Base-by-base conservation (phyloP, 352 stramenopile species). In the Plasmopara viticola region DNA sequence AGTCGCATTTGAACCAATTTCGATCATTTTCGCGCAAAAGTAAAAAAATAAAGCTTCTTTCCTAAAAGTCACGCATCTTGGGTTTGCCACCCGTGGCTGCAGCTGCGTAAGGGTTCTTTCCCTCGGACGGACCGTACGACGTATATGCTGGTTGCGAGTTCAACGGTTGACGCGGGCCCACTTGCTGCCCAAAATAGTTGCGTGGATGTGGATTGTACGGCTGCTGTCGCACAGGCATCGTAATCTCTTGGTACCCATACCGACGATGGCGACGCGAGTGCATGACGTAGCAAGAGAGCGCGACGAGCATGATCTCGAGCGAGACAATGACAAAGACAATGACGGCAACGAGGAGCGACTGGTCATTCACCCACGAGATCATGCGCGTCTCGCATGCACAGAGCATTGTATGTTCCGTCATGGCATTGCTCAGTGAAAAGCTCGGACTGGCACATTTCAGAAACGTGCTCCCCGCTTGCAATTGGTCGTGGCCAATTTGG, bases 271-370 rank as follows among this genome's bases (percentile, higher is more conserved):
- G 76, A 20, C 78, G 77, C 51, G 82, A 77, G 58, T 83, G 85
- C 59, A 92, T 87, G 42, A 92, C 72, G 64, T 92, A 92, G 66
- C 75, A 92, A 58, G 78, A 90, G 30, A 92, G 65, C 44, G 69
- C 53, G 51, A 92, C 82, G 12, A 92, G 63, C 60, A 78, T 73
- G 39, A 90, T 85, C 66, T 92, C 82, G 37, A 92, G 79, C 51
- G 79, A 70, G 45, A 85, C 82, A 47, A 92, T 86, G 39, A 77
- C 78, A 52, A 83, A 84, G 28, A 92, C 77, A 51, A 90, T 86
- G 12, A 89, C 78, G 0, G 77, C 73, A 37, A 91, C 80, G 29
- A 89, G 64, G 44, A 86, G 50, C 15, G 76, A 87, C 59, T 92
- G 78, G 61, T 90, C 72, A 61, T 92, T 81, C 15, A 88, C 74